Evolutionary conservation across 345 rosid genomes (phyloP), one percentile per base, ranked within the genome.

Genomic region (Acer yangbiense): DNA sequence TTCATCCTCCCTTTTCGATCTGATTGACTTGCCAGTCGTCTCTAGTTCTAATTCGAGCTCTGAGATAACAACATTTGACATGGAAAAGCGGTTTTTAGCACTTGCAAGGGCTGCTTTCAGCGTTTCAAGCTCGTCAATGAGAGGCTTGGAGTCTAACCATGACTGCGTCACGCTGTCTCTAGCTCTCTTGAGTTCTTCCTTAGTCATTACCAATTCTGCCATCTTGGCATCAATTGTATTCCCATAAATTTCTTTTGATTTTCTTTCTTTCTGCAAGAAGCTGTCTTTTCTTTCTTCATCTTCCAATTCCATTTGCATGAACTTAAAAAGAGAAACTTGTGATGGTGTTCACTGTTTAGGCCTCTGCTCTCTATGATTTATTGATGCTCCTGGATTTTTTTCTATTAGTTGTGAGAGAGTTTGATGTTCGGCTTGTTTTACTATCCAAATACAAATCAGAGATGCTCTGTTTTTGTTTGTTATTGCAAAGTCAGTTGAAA

Each of bases 61-160:
- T 11, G 73, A 63, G 63, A 83, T 74, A 2, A 80, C 58, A 27
- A 61, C 43, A 21, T 66, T 79, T 0, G 88, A 82, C 80, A 83
- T 76, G 3, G 89, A 85, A 46, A 41, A n/a, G 39, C 79, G 79
- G 73, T 84, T 84, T 41, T 78, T 80, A 44, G 87, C 82, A 29
- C 65, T 78, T 21, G 76, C 78, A 4, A 87, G 81, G 3, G 48
- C 83, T 3, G 87, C 69, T 77, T 87, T 86, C 3, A 80, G 80
- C 63, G 78, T 86, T 74, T 90, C 92, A 14, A 90, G 92, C 81
- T 87, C 85, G 54, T 87, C 88, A 23, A 86, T 85, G 4, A 88
- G 75, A 21, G 92, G 94, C 76, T 63, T 82, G 75, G 94, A 90
- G 25, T 88, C 89, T 23, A 87, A 43, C 90, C 90, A 90, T 9